Percentiles rank a stretch among this genome's conserved stretches.
These are phyloP conservation scores for Pilatotrama ljubarskyi DNA, from an alignment of 768 basidiomycete genomes.

Conservation along the genomic window DNA sequence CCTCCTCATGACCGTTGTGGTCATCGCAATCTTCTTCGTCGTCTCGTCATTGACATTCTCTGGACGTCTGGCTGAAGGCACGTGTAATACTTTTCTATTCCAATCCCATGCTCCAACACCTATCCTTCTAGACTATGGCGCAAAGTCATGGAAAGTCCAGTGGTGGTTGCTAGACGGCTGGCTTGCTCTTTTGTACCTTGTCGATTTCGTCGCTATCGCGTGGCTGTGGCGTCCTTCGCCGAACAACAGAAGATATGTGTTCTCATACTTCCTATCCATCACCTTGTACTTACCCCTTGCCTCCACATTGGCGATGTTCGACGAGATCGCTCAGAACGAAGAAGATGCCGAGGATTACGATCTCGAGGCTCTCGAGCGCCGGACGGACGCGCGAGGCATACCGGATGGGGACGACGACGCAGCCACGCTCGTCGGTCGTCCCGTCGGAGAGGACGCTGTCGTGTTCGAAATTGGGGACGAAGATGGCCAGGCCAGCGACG, in stretches of 20 bases:
- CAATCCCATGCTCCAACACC: not conserved
- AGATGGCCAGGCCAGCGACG: slow-evolving; percentile 60
- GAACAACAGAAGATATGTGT: slow-evolving; percentile 80
- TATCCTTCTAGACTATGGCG: slow-evolving; percentile 74
- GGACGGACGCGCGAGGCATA: slow-evolving; percentile 41
- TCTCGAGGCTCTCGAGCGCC: slow-evolving; percentile 68
- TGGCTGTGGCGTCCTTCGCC: slow-evolving; percentile 94
- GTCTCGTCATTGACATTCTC: slow-evolving; percentile 91
- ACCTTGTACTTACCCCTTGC: slow-evolving; percentile 27
- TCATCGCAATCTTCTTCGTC: slow-evolving; percentile 88
- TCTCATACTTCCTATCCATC: not conserved
- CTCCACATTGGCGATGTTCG: slow-evolving; percentile 87
- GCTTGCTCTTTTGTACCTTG: slow-evolving; percentile 84
- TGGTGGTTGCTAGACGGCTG: slow-evolving; percentile 99
- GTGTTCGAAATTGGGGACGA: slow-evolving; percentile 94
- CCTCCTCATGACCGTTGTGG: slow-evolving; percentile 75
- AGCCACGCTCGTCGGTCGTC: slow-evolving; percentile 66
- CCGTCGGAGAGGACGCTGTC: slow-evolving; percentile 63
- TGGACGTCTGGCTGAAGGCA: slow-evolving; percentile 88
- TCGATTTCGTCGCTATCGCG: slow-evolving; percentile 76
- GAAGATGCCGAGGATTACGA: slow-evolving; percentile 94
- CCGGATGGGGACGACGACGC: slow-evolving; percentile 69
- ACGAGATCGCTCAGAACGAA: slow-evolving; percentile 94
- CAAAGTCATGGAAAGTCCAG: slow-evolving; percentile 83
- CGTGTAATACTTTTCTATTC: not conserved